These are phyloP conservation scores for Pythium dissotocum DNA, from an alignment of 352 stramenopile genomes.

Conservation along the genomic window DNA sequence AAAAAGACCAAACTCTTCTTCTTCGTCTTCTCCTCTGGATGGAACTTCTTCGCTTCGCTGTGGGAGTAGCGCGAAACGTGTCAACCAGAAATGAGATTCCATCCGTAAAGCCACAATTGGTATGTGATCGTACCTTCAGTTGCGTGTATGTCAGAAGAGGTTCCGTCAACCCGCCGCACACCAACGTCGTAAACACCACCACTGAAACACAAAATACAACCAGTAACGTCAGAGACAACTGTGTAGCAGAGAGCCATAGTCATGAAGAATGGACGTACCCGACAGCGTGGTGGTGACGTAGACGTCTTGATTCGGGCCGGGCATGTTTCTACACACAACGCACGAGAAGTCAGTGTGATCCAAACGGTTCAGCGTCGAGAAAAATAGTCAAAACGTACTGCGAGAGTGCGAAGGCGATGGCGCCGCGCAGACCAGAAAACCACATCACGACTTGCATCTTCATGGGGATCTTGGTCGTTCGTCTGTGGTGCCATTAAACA, in stretches of 20 bases:
- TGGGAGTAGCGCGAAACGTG: not conserved
- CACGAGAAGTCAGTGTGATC: not conserved
- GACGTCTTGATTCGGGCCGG: slow-evolving; percentile 90
- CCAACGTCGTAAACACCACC: slow-evolving; percentile 96
- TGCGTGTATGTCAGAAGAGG: slow-evolving; percentile 83
- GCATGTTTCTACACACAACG: slow-evolving; percentile 84
- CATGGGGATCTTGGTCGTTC: slow-evolving; percentile 61
- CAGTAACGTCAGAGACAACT: not conserved
- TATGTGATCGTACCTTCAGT: slow-evolving; percentile 44
- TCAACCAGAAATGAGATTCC: not conserved
- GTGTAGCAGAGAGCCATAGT: not conserved
- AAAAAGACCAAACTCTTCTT: slow-evolving; percentile 51
- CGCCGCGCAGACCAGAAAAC: slow-evolving; percentile 91
- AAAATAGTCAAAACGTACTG: slow-evolving; percentile 38
- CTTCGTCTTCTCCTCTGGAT: slow-evolving; percentile 26
- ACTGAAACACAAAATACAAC: slow-evolving; percentile 39
- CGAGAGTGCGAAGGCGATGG: slow-evolving; percentile 82
- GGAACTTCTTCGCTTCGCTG: slow-evolving; percentile 24
- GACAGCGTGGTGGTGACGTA: slow-evolving; percentile 75
- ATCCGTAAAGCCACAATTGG: too few species aligned
- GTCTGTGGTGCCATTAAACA: slow-evolving; percentile 30
- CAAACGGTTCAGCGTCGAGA: not conserved
- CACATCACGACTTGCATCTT: slow-evolving; percentile 93
- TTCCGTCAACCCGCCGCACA: slow-evolving; percentile 92
- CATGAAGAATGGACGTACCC: slow-evolving; percentile 22